phyloP scores from a whole-genome alignment of 495 filamentous ascomycete genomes.

The Evernia prunastri region DNA sequence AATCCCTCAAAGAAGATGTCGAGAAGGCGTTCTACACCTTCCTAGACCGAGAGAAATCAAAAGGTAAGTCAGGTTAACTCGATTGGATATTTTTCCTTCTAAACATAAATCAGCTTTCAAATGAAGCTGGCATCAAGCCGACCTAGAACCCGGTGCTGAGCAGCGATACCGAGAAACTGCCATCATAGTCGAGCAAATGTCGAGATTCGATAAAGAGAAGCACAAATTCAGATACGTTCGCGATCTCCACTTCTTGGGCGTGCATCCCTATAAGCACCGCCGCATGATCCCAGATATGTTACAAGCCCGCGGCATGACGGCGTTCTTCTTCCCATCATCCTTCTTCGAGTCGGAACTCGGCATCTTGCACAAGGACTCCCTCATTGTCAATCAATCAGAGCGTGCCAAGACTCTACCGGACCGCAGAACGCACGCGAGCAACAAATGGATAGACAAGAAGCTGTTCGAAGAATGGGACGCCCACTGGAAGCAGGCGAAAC shows the following conservation, averaged over 20 bases:
- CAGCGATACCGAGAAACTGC: slow-evolving; percentile 33
- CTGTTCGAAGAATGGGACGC: slow-evolving; percentile 38
- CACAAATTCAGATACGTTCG: slow-evolving; percentile 11
- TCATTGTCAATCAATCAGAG: slow-evolving; percentile 34
- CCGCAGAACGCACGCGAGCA: slow-evolving; percentile 32
- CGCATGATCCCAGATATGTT: slow-evolving; percentile 38
- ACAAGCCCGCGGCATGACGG: slow-evolving; percentile 37
- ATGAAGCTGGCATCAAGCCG: slow-evolving; percentile 38
- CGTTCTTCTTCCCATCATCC: slow-evolving; percentile 37
- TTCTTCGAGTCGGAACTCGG: slow-evolving; percentile 34
- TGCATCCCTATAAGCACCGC: slow-evolving; percentile 34
- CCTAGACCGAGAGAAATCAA: slow-evolving; percentile 34
- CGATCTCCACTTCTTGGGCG: slow-evolving; percentile 33
- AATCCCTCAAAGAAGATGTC: slow-evolving; percentile 7
- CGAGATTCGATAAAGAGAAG: not conserved
- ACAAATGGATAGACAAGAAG: slow-evolving; percentile 29
- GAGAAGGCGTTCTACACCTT: slow-evolving; percentile 23
- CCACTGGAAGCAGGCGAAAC: slow-evolving; percentile 17
- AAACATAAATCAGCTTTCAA: slow-evolving; percentile 35
- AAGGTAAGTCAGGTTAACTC: slow-evolving; percentile 22
- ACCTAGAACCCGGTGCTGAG: slow-evolving; percentile 37
- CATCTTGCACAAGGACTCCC: slow-evolving; percentile 30
- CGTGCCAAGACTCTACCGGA: slow-evolving; percentile 34
- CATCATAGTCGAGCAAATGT: slow-evolving; percentile 32
- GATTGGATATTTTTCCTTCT: not conserved